These are phyloP conservation scores for Suillus sp. DNA, from an alignment of 768 basidiomycete species.

Conservation along the genomic window DNA sequence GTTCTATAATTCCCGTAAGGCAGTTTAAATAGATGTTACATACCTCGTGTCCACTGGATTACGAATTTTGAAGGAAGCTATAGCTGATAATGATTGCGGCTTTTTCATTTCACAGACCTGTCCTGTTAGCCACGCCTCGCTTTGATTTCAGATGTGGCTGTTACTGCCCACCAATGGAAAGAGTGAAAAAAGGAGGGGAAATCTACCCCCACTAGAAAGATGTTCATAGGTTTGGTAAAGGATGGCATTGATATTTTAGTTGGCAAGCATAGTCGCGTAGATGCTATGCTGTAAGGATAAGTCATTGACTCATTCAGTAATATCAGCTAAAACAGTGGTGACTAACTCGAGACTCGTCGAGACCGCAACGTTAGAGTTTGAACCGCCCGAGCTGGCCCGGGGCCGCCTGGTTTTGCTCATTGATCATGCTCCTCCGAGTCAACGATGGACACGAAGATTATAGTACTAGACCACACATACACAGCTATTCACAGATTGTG, in stretches of 20 bases:
- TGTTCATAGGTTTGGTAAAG: not conserved
- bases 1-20: conserved; percentile 4
- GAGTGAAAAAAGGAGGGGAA: not conserved
- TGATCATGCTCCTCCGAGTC: not conserved
- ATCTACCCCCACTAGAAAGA: not conserved
- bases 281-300: not conserved
- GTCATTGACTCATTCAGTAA: too few relatives aligned
- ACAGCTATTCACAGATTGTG: not conserved
- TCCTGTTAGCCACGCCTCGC: not conserved
- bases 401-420: not conserved
- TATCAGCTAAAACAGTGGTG: too few relatives aligned
- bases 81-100: not conserved
- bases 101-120: not conserved
- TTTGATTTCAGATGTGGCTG: not conserved
- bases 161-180: not conserved
- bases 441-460: not conserved
- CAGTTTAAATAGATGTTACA: conserved; percentile 5
- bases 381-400: not conserved
- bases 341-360: not conserved
- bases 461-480: not conserved
- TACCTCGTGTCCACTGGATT: conserved; percentile 4
- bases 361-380: not conserved
- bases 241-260: not conserved
- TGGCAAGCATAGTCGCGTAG: not conserved
- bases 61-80: not conserved